phyloP scores from a whole-genome alignment of 768 basidiomycete genomes.

The Calocybe gangraenosa region DNA sequence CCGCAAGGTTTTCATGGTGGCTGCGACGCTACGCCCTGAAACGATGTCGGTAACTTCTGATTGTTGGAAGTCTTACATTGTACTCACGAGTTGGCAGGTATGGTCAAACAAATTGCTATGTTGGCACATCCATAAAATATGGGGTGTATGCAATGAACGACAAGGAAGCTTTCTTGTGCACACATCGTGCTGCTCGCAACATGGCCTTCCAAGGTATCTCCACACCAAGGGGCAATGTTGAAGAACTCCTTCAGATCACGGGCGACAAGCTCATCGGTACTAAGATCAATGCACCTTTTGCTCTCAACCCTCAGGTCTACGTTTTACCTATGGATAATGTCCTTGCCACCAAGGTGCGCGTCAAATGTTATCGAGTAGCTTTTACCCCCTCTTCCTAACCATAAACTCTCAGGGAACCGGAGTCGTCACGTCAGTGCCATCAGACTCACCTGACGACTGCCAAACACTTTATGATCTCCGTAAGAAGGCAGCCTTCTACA shows the following conservation, averaged over 20 bases:
- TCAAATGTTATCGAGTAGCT: neutral
- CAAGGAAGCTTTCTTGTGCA: slow-evolving; percentile 85
- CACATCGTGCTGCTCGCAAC: slow-evolving; percentile 88
- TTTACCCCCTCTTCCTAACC: neutral
- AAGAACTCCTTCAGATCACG: slow-evolving; percentile 71
- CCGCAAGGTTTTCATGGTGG: slow-evolving; percentile 87
- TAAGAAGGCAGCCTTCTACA: slow-evolving; percentile 96
- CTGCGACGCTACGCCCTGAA: slow-evolving; percentile 93
- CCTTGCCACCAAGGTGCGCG: slow-evolving; percentile 78
- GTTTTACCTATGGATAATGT: slow-evolving; percentile 99
- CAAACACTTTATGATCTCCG: slow-evolving; percentile 85
- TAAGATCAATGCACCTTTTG: slow-evolving; percentile 84
- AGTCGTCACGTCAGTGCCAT: slow-evolving; percentile 96
- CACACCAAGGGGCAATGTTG: slow-evolving; percentile 63
- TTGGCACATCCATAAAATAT: slow-evolving; percentile 87
- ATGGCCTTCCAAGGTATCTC: slow-evolving; percentile 94
- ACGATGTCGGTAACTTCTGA: slow-evolving; percentile 62
- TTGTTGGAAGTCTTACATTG: too few relatives aligned
- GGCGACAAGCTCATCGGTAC: slow-evolving; percentile 84
- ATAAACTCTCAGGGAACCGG: slow-evolving; percentile 74
- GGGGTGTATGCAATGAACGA: slow-evolving; percentile 88
- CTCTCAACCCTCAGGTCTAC: slow-evolving; percentile 80
- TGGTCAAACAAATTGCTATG: slow-evolving; percentile 98
- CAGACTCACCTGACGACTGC: slow-evolving; percentile 97
- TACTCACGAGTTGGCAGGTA: slow-evolving; percentile 53